These are phyloP conservation scores for Cardamine resedifolia DNA, from an alignment of 345 rosid species.

Conservation along the genomic window DNA sequence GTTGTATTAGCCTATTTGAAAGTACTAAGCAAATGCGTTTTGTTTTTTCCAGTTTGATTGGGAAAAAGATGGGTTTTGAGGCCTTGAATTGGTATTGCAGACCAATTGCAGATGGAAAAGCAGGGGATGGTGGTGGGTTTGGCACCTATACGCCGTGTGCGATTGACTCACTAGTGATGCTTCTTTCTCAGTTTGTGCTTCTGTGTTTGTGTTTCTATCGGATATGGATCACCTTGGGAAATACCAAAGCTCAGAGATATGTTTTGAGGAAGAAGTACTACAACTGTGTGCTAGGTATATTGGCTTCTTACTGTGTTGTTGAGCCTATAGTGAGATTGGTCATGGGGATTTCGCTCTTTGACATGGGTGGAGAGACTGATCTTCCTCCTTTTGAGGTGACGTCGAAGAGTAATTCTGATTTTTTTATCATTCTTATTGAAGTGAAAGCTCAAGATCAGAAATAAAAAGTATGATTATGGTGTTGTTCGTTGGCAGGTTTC, in stretches of 20 bases:
- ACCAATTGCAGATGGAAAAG: slow-evolving; percentile 60
- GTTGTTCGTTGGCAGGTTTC: slow-evolving; percentile 44
- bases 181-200: slow-evolving; percentile 68
- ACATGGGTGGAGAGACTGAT: slow-evolving; percentile 50
- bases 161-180: slow-evolving; percentile 60
- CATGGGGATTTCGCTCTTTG: slow-evolving; percentile 62
- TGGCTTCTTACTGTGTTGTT: slow-evolving; percentile 64
- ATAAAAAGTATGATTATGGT: not conserved
- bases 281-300: slow-evolving; percentile 52
- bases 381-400: slow-evolving; percentile 85
- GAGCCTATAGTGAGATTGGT: slow-evolving; percentile 77
- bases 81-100: slow-evolving; percentile 78
- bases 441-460: not conserved
- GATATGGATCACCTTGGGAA: slow-evolving; percentile 60
- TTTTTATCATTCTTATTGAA: not conserved
- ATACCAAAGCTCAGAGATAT: slow-evolving; percentile 58
- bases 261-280: slow-evolving; percentile 64
- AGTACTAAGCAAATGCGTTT: too few species aligned
- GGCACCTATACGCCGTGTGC: slow-evolving; percentile 81
- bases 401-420: not conserved
- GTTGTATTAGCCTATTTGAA: too few species aligned
- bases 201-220: slow-evolving; percentile 68
- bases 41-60: slow-evolving; percentile 27
- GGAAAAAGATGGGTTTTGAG: slow-evolving; percentile 56
- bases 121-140: slow-evolving; percentile 62